phyloP scores from a whole-genome alignment of 202 grass and related monocot genomes.

The Schoenoplectus tabernaemontani region DNA sequence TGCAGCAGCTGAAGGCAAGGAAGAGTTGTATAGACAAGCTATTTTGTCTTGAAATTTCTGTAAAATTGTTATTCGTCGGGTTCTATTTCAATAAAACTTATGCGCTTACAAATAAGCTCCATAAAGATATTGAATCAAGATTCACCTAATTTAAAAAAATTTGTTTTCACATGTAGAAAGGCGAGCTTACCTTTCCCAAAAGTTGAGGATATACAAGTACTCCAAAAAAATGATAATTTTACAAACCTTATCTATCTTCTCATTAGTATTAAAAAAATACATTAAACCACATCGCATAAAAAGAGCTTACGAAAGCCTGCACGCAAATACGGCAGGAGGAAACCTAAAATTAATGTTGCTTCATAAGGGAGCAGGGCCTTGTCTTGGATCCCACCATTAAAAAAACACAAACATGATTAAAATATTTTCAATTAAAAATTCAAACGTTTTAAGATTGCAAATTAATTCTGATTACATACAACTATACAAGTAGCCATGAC shows the following conservation, averaged over 20 bases:
- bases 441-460: no score
- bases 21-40: constrained; percentile 68
- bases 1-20: constrained; percentile 76
- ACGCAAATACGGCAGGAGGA: not conserved
- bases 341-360: not conserved
- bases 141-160: not conserved
- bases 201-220: not conserved
- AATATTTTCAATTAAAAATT: no score
- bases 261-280: not conserved
- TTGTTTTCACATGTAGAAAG: not conserved
- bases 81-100: not conserved
- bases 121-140: not conserved
- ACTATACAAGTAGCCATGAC: no score
- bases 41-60: constrained; percentile 30
- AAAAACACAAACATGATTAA: no score
- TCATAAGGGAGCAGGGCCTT: not conserved
- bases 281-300: not conserved
- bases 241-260: not conserved
- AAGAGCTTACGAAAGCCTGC: not conserved
- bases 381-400: no score
- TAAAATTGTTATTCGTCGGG: not conserved
- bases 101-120: not conserved
- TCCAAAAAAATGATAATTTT: not conserved
- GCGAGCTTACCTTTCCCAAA: not conserved
- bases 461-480: no score